Evolutionary conservation across 805 yeast species (phyloP).

Genomic region (Wickerhamiella brachini): DNA sequence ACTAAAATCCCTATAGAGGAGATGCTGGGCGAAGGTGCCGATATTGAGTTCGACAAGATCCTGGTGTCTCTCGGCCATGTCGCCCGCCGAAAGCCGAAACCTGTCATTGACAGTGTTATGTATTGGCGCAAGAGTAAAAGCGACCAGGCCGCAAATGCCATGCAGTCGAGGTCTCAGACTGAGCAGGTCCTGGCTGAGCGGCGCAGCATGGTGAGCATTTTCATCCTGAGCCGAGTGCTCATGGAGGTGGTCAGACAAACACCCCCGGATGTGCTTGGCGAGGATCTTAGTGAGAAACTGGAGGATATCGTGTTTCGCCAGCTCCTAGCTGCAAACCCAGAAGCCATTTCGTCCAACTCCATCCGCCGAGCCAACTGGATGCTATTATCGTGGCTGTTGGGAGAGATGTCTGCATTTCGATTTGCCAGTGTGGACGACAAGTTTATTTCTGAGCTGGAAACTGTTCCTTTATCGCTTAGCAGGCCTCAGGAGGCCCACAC

Average conservation of each 20-base stretch:
- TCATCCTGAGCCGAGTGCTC: constrained; percentile 76
- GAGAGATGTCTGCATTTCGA: constrained; percentile 76
- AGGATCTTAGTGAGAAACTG: constrained; percentile 63
- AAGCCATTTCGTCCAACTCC: constrained; percentile 45
- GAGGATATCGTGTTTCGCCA: constrained; percentile 93
- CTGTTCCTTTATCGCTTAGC: constrained; percentile 43
- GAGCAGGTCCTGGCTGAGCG: constrained; percentile 47
- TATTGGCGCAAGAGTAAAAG: constrained; percentile 93
- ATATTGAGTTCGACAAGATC: constrained; percentile 73
- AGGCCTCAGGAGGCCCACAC: constrained; percentile 45
- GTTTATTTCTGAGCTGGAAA: constrained; percentile 85
- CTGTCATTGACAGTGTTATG: constrained; percentile 95
- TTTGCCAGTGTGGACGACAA: constrained; percentile 84
- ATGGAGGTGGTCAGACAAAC: constrained; percentile 87
- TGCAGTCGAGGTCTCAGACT: constrained; percentile 1
- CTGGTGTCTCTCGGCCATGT: constrained; percentile 80
- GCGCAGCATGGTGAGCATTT: constrained; percentile 75
- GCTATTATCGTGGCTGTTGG: constrained; percentile 73
- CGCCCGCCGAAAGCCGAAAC: constrained; percentile 80
- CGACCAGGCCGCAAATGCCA: constrained; percentile 43
- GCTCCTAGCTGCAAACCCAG: constrained; percentile 74
- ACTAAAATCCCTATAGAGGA: constrained; percentile 71
- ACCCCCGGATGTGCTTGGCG: constrained; percentile 57
- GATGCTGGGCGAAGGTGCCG: constrained; percentile 71
- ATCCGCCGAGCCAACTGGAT: constrained; percentile 91